phyloP scores from a whole-genome alignment of 2,329 filamentous ascomycete species.

The Ceratocystis harringtonii region DNA sequence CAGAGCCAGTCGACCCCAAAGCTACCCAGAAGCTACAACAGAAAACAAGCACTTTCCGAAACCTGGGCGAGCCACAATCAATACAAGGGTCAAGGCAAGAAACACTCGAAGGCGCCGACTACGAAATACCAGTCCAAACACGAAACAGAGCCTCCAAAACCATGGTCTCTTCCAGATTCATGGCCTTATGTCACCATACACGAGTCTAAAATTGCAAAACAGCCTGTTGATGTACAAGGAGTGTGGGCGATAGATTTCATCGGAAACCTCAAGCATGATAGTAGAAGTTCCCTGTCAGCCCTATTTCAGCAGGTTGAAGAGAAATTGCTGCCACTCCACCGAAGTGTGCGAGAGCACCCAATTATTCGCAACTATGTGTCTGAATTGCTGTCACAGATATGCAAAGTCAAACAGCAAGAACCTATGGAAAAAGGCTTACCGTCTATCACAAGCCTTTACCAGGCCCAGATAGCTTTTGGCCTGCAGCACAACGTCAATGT shows the following conservation, averaged over 20 bases:
- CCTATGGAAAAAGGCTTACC: neutral
- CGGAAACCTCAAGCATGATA: neutral
- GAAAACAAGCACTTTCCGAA: too few relatives aligned
- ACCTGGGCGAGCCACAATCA: too few relatives aligned
- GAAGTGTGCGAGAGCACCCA: conserved; percentile 2
- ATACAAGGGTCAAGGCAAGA: too few relatives aligned
- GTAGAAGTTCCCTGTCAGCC: neutral
- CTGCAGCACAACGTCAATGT: neutral
- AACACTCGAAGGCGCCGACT: neutral
- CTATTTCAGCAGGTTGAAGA: conserved; percentile 7
- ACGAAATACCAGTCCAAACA: neutral
- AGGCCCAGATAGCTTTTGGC: conserved; percentile 7
- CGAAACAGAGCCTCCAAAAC: neutral
- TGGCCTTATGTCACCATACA: neutral
- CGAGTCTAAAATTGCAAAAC: neutral
- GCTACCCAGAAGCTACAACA: too few relatives aligned
- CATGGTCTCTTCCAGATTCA: neutral
- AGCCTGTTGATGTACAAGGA: neutral
- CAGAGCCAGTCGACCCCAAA: too few relatives aligned
- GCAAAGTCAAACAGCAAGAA: conserved; percentile 6
- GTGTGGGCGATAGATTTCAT: neutral
- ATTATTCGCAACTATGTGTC: neutral
- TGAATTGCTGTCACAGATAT: conserved; percentile 4
- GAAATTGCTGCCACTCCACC: conserved; percentile 1
- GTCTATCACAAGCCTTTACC: conserved; percentile 11